Conservation (phyloP, 768 basidiomycete species). For the Candolleomyces eurysporus region DNA sequence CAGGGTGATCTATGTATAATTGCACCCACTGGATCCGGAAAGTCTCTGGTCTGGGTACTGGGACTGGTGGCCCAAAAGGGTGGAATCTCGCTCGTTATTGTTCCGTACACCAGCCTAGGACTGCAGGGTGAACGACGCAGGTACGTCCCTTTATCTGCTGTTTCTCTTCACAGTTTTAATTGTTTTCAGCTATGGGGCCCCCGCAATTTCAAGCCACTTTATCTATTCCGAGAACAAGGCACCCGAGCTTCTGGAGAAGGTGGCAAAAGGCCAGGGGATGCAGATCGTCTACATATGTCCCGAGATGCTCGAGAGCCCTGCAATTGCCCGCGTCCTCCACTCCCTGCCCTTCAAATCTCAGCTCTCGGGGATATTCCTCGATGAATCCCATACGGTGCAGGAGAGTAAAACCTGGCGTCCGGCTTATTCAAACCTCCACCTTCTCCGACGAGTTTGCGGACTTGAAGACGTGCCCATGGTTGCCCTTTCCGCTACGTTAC, state of each 20-base stretch:
- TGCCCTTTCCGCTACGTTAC: conserved; percentile 15
- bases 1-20: conserved; percentile 16
- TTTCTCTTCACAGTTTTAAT: not conserved
- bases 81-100: conserved; percentile 19
- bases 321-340: conserved; percentile 16
- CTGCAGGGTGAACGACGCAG: conserved; percentile 15
- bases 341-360: conserved; percentile 13
- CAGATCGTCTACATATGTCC: conserved; percentile 20
- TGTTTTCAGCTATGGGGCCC: conserved; percentile 2
- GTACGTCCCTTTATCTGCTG: not conserved
- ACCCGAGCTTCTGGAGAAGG: conserved; percentile 4
- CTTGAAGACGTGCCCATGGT: conserved; percentile 11
- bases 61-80: conserved; percentile 18
- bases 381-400: conserved; percentile 19
- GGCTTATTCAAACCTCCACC: conserved; percentile 11
- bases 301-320: conserved; percentile 25
- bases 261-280: conserved; percentile 10
- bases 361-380: conserved; percentile 19
- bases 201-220: conserved; percentile 2
- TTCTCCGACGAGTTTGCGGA: conserved; percentile 12
- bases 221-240: conserved; percentile 12
- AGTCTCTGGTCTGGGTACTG: conserved; percentile 11
- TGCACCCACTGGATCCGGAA: conserved; percentile 12
- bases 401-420: conserved; percentile 3
- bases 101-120: conserved; percentile 23